These are phyloP conservation scores for Gonium pectorale DNA, from an alignment of 139 green algal genomes.

Conservation along the genomic window DNA sequence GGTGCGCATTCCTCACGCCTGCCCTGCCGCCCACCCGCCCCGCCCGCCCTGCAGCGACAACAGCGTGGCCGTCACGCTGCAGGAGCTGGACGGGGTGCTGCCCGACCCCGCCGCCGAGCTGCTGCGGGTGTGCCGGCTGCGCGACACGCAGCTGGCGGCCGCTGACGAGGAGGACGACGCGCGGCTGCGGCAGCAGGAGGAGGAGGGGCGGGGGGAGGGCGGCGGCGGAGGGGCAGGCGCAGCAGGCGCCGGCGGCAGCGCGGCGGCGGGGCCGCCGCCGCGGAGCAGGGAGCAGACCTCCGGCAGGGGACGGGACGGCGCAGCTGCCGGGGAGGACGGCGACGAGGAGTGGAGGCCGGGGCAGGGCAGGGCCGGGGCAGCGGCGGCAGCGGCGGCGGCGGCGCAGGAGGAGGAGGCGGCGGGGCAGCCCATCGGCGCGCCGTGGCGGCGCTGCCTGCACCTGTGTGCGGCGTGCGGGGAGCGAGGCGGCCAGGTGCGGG, in stretches of 20 bases:
- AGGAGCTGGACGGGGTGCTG: not conserved
- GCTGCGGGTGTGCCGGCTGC: conserved; percentile 5
- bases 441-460: not conserved
- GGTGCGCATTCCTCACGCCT: too few relatives aligned
- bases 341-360: too few relatives aligned
- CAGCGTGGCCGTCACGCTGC: not conserved
- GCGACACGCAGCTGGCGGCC: not conserved
- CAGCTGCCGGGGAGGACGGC: too few relatives aligned
- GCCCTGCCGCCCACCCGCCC: not conserved
- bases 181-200: not conserved
- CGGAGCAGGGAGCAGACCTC: too few relatives aligned
- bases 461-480: conserved; percentile 31
- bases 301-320: too few relatives aligned
- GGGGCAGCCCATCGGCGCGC: not conserved
- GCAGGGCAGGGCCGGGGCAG: not conserved
- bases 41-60: not conserved
- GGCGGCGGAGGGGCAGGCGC: not conserved
- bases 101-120: not conserved
- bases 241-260: too few relatives aligned
- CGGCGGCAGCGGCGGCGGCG: not conserved
- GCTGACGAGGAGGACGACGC: conserved; percentile 12
- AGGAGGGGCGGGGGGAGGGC: not conserved
- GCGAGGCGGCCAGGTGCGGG: conserved; percentile 9
- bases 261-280: too few relatives aligned
- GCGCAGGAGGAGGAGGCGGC: not conserved